phyloP scores from a whole-genome alignment of 2,329 filamentous ascomycete species.

The Aspergillus piperis region DNA sequence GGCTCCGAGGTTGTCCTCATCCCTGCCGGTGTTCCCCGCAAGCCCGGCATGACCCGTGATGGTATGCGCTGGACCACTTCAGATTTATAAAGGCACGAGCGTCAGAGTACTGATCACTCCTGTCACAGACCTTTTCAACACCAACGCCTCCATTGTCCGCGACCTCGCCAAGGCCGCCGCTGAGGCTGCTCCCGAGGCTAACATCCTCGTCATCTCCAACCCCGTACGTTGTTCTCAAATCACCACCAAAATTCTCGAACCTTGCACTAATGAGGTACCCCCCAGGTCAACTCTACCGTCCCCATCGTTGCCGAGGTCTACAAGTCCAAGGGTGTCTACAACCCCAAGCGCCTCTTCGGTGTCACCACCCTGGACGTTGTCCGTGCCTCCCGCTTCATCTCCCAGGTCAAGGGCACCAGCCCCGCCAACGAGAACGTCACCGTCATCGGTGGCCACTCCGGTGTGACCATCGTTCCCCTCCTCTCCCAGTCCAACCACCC shows the following conservation, averaged over 20 bases:
- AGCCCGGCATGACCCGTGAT: conserved; percentile 99
- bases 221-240: conserved; percentile 58
- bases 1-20: conserved; percentile 94
- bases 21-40: conserved; percentile 96
- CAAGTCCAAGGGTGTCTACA: conserved; percentile 94
- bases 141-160: conserved; percentile 98
- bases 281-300: conserved; percentile 91
- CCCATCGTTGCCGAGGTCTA: conserved; percentile 96
- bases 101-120: conserved; percentile 7
- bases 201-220: conserved; percentile 97
- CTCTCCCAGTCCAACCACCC: conserved; percentile 91
- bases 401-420: conserved; percentile 86
- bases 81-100: background rate
- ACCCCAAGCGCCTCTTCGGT: conserved; percentile 98
- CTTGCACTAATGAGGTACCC: conserved; percentile 7
- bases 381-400: conserved; percentile 96
- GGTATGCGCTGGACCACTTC: conserved; percentile 47
- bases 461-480: conserved; percentile 96
- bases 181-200: conserved; percentile 84
- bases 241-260: background rate
- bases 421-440: conserved; percentile 91
- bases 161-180: conserved; percentile 95
- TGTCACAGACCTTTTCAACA: conserved; percentile 90
- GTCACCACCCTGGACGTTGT: conserved; percentile 99
- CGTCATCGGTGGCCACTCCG: conserved; percentile 95